These are phyloP conservation scores for Podosphaera aphanis DNA, from an alignment of 2,329 filamentous ascomycete genomes.

Conservation along the genomic window DNA sequence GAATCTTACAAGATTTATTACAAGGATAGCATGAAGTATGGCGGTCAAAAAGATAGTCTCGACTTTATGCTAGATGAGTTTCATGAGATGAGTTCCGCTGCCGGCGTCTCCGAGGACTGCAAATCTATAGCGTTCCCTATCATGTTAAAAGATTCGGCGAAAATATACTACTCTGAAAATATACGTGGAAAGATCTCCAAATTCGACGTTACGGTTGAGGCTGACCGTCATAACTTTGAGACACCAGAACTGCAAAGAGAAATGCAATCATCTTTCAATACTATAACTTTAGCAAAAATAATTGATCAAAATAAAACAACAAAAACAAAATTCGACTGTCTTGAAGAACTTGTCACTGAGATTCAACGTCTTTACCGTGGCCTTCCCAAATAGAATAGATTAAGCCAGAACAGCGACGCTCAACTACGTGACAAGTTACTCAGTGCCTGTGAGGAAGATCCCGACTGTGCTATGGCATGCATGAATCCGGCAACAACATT, in stretches of 20 bases:
- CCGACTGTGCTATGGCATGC: background rate
- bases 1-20: background rate
- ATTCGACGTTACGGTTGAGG: background rate
- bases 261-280: background rate
- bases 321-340: background rate
- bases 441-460: background rate
- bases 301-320: background rate
- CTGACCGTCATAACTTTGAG: background rate
- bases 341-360: background rate
- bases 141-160: background rate
- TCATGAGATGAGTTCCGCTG: background rate
- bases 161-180: background rate
- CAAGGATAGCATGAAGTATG: background rate
- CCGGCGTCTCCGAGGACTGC: background rate
- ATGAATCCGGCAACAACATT: background rate
- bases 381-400: background rate
- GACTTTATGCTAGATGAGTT: background rate
- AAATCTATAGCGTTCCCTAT: background rate
- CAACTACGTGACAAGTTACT: background rate
- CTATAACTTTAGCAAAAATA: background rate
- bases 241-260: background rate
- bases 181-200: background rate
- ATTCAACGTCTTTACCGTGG: background rate
- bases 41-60: background rate
- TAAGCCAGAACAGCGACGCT: background rate